Evolutionary conservation across 495 filamentous ascomycete species (phyloP), one percentile per base, ranked within the genome.

Genomic region (Neurospora terricola): DNA sequence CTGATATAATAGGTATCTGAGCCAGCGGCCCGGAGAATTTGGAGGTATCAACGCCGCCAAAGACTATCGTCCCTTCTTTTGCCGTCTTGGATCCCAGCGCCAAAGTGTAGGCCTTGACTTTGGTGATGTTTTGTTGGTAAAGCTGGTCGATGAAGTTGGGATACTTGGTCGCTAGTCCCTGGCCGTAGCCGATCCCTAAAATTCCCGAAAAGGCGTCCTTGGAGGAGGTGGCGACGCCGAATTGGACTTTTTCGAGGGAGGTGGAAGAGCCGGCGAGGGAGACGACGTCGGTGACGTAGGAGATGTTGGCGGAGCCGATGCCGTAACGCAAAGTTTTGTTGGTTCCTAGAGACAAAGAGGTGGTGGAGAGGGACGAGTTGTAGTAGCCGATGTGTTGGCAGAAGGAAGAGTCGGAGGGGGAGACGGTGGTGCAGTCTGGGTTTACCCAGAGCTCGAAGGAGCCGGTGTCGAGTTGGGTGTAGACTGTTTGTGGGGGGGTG

Each of bases 41-140:
- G 48, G 85, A 88, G 0, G 91, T 94, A 78, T 99, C 91, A 42
- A 99, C 88, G 18, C 95, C 96, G 34, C 96, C 96, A 77, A 99
- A 99, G 34, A 99, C 87, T 66, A 99, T 90, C 9, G 91, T 89
- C n/a, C 96, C 96, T 38, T 85, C 78, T 69, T 82, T 77, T 45
- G 82, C 78, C 38, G 83, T 80, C 76, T 85, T 86, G 75, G 83
- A 82, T 9, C 85, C 83, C 23, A 87, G 77, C 0, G 84, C 83
- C 6, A 86, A 77, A 8, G 83, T 85, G 72, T 84, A 86, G 6
- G 83, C 83, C 73, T 86, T 86, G 34, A 82, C 82, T 14, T 74
- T 72, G 0, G 81, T 86, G 2, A 78, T 78, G 27, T 82, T 83
- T 72, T 86, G 84, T 0, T 39, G 76, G 5, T 71, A 74, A 27